Conservation (phyloP, 2,329 filamentous ascomycete species). For the Geosmithia morbida region DNA sequence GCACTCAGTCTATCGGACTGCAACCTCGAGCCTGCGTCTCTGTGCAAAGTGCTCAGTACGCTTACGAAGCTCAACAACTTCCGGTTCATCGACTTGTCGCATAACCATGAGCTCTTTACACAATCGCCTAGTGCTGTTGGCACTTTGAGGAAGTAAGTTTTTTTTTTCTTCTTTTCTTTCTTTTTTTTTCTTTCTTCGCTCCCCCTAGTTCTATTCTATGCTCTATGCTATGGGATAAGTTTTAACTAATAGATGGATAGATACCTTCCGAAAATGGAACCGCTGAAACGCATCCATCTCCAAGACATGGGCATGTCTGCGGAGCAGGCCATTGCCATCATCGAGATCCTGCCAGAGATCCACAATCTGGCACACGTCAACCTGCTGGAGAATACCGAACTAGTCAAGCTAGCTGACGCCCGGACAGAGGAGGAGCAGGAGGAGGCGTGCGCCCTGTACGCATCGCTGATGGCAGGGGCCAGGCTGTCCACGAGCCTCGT, state of each 20-base stretch:
- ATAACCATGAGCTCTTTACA: conserved; percentile 71
- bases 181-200: not conserved
- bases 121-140: conserved; percentile 58
- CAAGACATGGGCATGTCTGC: conserved; percentile 71
- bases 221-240: not conserved
- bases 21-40: conserved; percentile 56
- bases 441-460: conserved; percentile 86
- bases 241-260: conserved; percentile 16
- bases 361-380: conserved; percentile 72
- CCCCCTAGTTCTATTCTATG: too few species aligned
- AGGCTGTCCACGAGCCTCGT: conserved; percentile 73
- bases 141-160: conserved; percentile 55
- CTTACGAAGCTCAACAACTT: conserved; percentile 57
- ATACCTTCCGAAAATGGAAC: conserved; percentile 64
- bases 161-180: not conserved
- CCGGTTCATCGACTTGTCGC: conserved; percentile 82
- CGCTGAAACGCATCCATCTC: conserved; percentile 74
- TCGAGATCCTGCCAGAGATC: conserved; percentile 80
- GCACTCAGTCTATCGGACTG: conserved; percentile 80
- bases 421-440: conserved; percentile 71
- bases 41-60: conserved; percentile 63
- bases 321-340: conserved; percentile 79
- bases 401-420: conserved; percentile 58
- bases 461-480: conserved; percentile 77
- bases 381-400: conserved; percentile 65